Conservation (phyloP, 306 rosid species). For the Styphnolobium japonicum region DNA sequence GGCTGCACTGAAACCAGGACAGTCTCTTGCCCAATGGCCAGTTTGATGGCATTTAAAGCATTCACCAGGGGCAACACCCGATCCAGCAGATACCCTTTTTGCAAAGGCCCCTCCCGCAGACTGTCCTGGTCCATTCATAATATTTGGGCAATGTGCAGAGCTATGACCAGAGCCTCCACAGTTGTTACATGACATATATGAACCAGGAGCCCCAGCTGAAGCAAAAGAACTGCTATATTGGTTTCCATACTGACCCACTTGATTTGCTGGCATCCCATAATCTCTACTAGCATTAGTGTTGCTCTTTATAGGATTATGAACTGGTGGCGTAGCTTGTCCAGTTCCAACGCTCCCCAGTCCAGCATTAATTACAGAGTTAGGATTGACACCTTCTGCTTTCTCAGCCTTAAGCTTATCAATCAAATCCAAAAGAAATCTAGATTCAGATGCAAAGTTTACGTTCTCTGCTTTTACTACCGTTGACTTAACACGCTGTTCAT, state of each 20-base stretch:
- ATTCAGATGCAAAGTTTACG: constrained; percentile 47
- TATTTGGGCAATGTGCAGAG: constrained; percentile 59
- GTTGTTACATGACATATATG: constrained; percentile 48
- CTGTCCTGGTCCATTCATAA: constrained; percentile 39
- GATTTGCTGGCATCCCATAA: constrained; percentile 46
- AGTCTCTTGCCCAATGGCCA: constrained; percentile 87
- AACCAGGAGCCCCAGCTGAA: constrained; percentile 37
- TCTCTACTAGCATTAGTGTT: constrained; percentile 43
- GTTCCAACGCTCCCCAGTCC: constrained; percentile 32
- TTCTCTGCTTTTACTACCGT: constrained; percentile 77
- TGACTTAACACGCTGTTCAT: constrained; percentile 84
- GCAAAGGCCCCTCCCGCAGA: constrained; percentile 44
- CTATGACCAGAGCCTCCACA: constrained; percentile 78
- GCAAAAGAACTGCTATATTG: constrained; percentile 42
- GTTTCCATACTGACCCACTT: constrained; percentile 49
- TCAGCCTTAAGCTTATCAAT: constrained; percentile 54
- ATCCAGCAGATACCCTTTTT: constrained; percentile 45
- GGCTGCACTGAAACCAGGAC: constrained; percentile 49
- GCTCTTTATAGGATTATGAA: constrained; percentile 29
- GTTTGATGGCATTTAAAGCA: constrained; percentile 83
- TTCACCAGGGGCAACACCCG: constrained; percentile 40
- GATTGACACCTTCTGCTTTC: constrained; percentile 33
- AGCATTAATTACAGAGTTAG: constrained; percentile 32
- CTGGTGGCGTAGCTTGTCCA: constrained; percentile 38
- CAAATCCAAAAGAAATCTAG: constrained; percentile 50